phyloP scores from a whole-genome alignment of 352 stramenopile species.

The Phytophthora quininea region DNA sequence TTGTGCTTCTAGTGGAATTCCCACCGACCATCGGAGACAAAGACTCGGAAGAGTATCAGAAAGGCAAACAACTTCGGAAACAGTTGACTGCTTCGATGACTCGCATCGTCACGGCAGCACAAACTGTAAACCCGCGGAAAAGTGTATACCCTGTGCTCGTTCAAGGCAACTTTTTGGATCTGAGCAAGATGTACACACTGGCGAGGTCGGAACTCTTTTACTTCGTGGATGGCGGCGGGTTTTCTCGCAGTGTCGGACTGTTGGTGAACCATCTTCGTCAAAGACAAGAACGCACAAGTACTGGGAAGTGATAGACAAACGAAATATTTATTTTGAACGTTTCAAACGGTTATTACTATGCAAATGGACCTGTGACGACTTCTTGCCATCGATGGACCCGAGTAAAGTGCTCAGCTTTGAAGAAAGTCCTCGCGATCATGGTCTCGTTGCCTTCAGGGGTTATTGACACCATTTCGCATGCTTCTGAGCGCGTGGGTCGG shows the following conservation, averaged over 20 bases:
- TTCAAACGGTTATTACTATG: no score
- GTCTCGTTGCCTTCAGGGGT: no score
- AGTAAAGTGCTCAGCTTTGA: constrained; percentile 7
- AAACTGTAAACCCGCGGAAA: constrained; percentile 27
- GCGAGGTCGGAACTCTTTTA: constrained; percentile 72
- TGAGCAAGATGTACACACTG: constrained; percentile 81
- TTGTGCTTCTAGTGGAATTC: constrained; percentile 47
- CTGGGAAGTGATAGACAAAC: neutral
- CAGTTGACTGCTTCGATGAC: constrained; percentile 47
- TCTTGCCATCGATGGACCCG: constrained; percentile 1
- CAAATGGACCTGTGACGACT: no score
- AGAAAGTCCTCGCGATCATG: neutral
- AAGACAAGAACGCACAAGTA: constrained; percentile 36
- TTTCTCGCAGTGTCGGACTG: constrained; percentile 43
- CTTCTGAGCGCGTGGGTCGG: constrained; percentile 13
- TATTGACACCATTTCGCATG: constrained; percentile 7
- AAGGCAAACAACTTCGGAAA: constrained; percentile 37
- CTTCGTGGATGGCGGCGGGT: constrained; percentile 60
- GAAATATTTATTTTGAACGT: no score
- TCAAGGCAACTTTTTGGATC: constrained; percentile 63
- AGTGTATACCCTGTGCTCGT: constrained; percentile 64
- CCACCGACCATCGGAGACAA: constrained; percentile 20
- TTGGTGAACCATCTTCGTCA: constrained; percentile 52
- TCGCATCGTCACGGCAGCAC: constrained; percentile 42
- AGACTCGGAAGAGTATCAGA: constrained; percentile 28